Conservation (phyloP, 257 asterid genomes). For the Solanum acaule region DNA sequence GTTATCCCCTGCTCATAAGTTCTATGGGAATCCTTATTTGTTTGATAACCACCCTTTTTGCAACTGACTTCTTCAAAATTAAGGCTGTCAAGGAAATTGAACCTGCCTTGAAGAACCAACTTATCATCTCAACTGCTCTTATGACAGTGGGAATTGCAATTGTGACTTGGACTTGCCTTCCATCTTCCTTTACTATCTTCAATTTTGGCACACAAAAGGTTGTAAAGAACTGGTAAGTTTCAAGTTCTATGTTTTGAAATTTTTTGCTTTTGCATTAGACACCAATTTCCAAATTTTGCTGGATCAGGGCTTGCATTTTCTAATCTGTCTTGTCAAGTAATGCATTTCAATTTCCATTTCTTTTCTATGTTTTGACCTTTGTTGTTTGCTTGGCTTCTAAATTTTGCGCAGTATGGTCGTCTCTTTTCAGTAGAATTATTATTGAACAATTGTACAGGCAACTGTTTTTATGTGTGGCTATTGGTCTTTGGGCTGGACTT, state of each 20-base stretch:
- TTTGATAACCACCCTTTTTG: constrained; percentile 61
- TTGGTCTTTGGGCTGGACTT: constrained; percentile 59
- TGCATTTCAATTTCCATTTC: background rate
- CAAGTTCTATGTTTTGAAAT: background rate
- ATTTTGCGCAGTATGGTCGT: background rate
- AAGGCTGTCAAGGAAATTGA: background rate
- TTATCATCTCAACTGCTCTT: constrained; percentile 69
- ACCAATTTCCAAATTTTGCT: background rate
- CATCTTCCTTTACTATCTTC: constrained; percentile 69
- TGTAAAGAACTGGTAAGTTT: constrained; percentile 43
- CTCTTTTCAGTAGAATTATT: background rate
- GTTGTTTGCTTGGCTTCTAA: background rate
- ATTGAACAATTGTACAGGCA: constrained; percentile 39
- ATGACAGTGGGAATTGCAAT: constrained; percentile 74
- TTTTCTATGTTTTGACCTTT: background rate
- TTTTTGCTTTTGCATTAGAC: background rate
- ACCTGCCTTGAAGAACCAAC: constrained; percentile 55
- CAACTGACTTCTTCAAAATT: background rate
- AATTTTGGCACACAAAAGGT: constrained; percentile 68
- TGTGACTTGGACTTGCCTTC: constrained; percentile 69
- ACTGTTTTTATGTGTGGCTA: constrained; percentile 69
- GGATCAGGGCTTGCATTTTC: background rate
- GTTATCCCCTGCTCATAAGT: constrained; percentile 69
- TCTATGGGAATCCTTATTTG: constrained; percentile 85
- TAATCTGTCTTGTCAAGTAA: background rate